Conservation (phyloP, 805 yeast genomes). For the Spathaspora hagerdaliae region DNA sequence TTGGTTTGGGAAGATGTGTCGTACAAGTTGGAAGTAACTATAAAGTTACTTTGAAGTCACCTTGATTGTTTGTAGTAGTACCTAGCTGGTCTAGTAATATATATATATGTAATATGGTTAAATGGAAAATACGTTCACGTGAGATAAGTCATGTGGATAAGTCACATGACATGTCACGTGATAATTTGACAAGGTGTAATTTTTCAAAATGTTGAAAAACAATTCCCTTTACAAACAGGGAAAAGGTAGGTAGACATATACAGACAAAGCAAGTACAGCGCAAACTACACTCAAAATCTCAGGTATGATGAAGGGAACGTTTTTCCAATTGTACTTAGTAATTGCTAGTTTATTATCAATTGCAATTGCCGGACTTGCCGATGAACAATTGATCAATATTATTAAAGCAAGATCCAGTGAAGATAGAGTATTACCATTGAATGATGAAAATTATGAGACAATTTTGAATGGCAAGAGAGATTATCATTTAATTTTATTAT, state of each 20-base stretch:
- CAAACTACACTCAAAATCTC: too few relatives aligned
- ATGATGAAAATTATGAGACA: conserved; percentile 56
- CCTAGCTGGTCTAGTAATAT: too few relatives aligned
- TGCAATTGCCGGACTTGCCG: conserved; percentile 19
- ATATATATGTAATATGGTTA: too few relatives aligned
- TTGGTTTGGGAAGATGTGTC: conserved; percentile 36
- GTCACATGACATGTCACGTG: too few relatives aligned
- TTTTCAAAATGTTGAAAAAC: too few relatives aligned
- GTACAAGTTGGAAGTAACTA: conserved; percentile 34
- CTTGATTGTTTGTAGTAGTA: not conserved
- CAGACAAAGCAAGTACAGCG: too few relatives aligned
- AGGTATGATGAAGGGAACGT: not conserved
- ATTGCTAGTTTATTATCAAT: conserved; percentile 11
- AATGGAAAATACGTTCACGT: too few relatives aligned
- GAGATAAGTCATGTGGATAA: too few relatives aligned
- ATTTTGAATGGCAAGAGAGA: conserved; percentile 65
- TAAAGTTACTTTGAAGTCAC: not conserved
- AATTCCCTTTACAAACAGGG: too few relatives aligned
- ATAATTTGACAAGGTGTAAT: too few relatives aligned
- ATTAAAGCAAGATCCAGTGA: conserved; percentile 13
- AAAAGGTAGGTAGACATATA: too few relatives aligned
- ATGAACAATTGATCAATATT: conserved; percentile 17
- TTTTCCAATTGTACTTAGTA: conserved; percentile 1
- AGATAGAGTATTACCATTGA: conserved; percentile 30
- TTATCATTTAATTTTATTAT: conserved; percentile 56